Evolutionary conservation across 2,329 filamentous ascomycete genomes (phyloP), one percentile per base, ranked within the genome.

Genomic region (Onygena corvina): DNA sequence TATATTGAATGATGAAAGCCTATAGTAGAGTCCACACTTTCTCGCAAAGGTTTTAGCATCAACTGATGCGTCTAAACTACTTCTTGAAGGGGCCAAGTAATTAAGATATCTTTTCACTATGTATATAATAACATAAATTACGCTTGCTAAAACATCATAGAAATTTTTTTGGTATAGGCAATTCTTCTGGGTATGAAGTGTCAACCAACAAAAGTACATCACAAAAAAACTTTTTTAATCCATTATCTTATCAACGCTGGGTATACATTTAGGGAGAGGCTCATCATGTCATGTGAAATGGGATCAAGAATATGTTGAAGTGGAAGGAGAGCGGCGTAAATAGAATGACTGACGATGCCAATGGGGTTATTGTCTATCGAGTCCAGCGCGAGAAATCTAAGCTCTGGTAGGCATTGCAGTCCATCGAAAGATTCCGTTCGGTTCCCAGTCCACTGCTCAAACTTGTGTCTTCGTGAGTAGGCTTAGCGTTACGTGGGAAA

Each of bases 381-480:
- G 60, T 60, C 67, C 67, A 70, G 31, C 65, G 64, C n/a, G 67
- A 64, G 51, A 70, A 70, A 52, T 70, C 67, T 49, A 70, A 50
- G 23, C 63, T 65, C 44, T 67, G 63, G 42, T 67, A 61, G 18
- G 67, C 59, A 46, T 65, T 67, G 27, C 59, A 59, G 31, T 67
- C 66, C 2, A 61, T 59, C 20, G 61, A 61, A 9, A 63, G 58
- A 33, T 63, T 66, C 63, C 64, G 67, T 38, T 69, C 67, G 1
- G 56, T 60, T 49, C 51, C 62, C 54, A 60, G 60, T 58, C 56
- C 58, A 57, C 53, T 61, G 51, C 59, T 46, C 51, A 63, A 64
- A 52, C 68, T 64, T 9, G 61, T 61, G 51, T 62, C 51, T 4
- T 30, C 63, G 14, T 64, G 63, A 48, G 61, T 67, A 23, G 65